Conservation (phyloP, 2,329 filamentous ascomycete genomes). For the Phialocephala subalpina region DNA sequence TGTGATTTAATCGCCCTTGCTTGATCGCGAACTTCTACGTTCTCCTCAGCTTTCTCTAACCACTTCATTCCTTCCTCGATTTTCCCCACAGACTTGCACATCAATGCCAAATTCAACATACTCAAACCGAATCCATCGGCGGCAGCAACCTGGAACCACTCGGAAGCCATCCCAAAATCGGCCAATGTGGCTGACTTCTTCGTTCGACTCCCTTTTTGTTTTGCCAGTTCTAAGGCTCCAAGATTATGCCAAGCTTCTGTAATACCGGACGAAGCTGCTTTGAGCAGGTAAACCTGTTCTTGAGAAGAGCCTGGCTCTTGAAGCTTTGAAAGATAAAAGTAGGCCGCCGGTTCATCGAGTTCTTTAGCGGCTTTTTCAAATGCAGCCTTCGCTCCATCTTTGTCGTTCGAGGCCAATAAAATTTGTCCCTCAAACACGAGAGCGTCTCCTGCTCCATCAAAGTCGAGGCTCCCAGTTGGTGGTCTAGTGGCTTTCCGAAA, state of each 20-base stretch:
- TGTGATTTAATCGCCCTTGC: conserved; percentile 11
- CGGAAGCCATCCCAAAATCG: conserved; percentile 40
- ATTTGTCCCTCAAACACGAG: conserved; percentile 37
- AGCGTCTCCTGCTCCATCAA: conserved; percentile 39
- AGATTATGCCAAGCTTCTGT: conserved; percentile 42
- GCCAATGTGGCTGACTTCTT: conserved; percentile 21
- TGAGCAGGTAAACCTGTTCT: conserved; percentile 38
- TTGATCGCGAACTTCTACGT: conserved; percentile 23
- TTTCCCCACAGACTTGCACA: conserved; percentile 36
- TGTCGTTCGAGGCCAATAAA: conserved; percentile 27
- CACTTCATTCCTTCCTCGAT: conserved; percentile 32
- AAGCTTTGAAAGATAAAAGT: conserved; percentile 41
- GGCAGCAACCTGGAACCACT: conserved; percentile 42
- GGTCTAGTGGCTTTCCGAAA: conserved; percentile 36
- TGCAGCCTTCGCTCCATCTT: conserved; percentile 30
- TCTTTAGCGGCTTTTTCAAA: conserved; percentile 43
- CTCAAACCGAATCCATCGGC: conserved; percentile 36
- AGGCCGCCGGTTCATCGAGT: conserved; percentile 41
- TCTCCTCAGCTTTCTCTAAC: conserved; percentile 34
- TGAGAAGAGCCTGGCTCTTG: conserved; percentile 28
- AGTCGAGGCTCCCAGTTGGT: conserved; percentile 29
- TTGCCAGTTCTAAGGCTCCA: conserved; percentile 37
- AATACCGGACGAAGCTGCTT: conserved; percentile 43
- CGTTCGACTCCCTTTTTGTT: conserved; percentile 13
- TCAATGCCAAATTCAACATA: conserved; percentile 41